A percentile compares a stretch with the other conserved stretches of the same genome.
These are phyloP conservation scores for Thermothielavioides terrestris DNA, from an alignment of 495 filamentous ascomycete species.

Conservation along the genomic window DNA sequence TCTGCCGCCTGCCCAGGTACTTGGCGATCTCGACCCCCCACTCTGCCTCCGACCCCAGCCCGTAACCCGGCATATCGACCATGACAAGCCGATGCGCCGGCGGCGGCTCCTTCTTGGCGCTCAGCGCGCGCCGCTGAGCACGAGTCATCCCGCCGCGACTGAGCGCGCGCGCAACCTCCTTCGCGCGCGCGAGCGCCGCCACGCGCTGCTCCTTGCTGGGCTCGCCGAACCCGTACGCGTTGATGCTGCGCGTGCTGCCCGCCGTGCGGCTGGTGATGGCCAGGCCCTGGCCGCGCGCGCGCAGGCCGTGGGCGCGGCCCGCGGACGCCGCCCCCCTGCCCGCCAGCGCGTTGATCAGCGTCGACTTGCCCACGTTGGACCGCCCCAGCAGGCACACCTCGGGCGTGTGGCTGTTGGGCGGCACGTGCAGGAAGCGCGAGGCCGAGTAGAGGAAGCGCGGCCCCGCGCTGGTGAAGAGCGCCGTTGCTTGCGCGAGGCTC, in stretches of 20 bases:
- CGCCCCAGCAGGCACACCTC: conserved; percentile 60
- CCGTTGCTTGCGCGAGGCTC: conserved; percentile 32
- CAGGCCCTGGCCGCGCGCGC: conserved; percentile 19
- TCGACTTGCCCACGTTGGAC: conserved; percentile 89
- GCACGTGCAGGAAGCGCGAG: conserved; percentile 60
- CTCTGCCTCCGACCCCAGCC: conserved; percentile 59
- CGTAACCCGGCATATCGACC: conserved; percentile 94
- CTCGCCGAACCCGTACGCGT: conserved; percentile 69
- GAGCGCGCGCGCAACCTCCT: conserved; percentile 15
- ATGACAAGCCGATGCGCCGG: conserved; percentile 52
- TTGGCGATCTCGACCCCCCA: conserved; percentile 87
- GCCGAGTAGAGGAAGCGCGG: conserved; percentile 64
- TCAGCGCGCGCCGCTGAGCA: neutral
- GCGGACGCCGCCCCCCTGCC: conserved; percentile 29
- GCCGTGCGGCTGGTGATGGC: conserved; percentile 64
- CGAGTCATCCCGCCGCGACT: neutral
- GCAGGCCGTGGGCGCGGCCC: conserved; percentile 16
- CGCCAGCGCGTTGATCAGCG: conserved; percentile 75
- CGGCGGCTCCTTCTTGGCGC: conserved; percentile 33
- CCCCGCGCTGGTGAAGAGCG: conserved; percentile 59
- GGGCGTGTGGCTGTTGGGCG: conserved; percentile 44
- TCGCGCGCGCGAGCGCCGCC: conserved; percentile 3
- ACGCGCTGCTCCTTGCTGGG: conserved; percentile 6
- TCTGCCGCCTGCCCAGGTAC: conserved; percentile 61
- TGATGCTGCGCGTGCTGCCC: conserved; percentile 73